phyloP scores from a whole-genome alignment of 805 yeast genomes.

The Saccharomycodes ludwigii region DNA sequence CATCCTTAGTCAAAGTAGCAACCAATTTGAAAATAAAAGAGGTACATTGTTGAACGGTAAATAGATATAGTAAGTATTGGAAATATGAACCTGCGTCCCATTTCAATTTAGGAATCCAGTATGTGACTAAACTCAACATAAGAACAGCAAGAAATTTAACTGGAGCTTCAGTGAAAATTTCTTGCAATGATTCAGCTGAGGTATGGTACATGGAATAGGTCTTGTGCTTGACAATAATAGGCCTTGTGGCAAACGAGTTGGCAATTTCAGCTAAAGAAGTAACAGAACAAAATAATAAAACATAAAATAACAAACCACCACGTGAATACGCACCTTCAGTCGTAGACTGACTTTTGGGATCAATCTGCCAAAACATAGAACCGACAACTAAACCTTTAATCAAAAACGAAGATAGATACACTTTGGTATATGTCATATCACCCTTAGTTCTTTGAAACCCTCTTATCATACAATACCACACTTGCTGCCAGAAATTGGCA shows the following conservation, averaged over 20 bases:
- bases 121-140: slow-evolving; percentile 33
- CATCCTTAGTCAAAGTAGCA: slow-evolving; percentile 39
- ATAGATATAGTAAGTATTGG: slow-evolving; percentile 33
- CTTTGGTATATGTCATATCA: slow-evolving; percentile 42
- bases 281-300: slow-evolving; percentile 46
- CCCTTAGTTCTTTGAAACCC: slow-evolving; percentile 42
- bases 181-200: slow-evolving; percentile 51
- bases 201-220: slow-evolving; percentile 51
- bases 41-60: slow-evolving; percentile 39
- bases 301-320: slow-evolving; percentile 52
- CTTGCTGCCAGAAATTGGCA: slow-evolving; percentile 37
- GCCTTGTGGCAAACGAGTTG: slow-evolving; percentile 45
- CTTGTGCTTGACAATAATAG: slow-evolving; percentile 52
- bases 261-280: slow-evolving; percentile 53
- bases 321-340: slow-evolving; percentile 49
- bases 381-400: slow-evolving; percentile 49
- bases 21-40: slow-evolving; percentile 40
- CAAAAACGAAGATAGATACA: slow-evolving; percentile 38
- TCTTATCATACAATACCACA: slow-evolving; percentile 39
- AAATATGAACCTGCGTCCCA: slow-evolving; percentile 45
- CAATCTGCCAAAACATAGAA: slow-evolving; percentile 43
- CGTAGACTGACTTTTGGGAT: slow-evolving; percentile 23
- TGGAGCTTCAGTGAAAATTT: slow-evolving; percentile 45
- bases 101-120: slow-evolving; percentile 42
- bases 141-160: slow-evolving; percentile 38